Evolutionary conservation across 768 basidiomycete genomes (phyloP).

Genomic region (Agaricus subrufescens): DNA sequence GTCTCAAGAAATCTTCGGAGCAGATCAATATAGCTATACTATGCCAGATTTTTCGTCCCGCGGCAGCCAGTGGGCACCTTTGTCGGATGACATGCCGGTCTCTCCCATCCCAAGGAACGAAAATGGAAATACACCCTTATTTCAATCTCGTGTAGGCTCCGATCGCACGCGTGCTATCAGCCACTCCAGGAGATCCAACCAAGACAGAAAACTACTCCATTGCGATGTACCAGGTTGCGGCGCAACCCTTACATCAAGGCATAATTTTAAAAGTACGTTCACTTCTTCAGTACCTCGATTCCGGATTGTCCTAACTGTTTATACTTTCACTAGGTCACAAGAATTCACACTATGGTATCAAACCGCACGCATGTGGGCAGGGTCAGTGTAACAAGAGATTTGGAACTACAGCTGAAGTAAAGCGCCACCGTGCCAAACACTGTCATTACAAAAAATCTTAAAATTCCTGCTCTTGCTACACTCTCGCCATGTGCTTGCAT

Average conservation of each 20-base stretch:
- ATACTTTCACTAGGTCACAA: background rate
- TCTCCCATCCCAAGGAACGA: background rate
- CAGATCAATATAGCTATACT: background rate
- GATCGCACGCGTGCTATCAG: constrained; percentile 8
- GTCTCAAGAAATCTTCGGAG: background rate
- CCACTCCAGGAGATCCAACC: constrained; percentile 3
- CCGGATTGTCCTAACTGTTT: background rate
- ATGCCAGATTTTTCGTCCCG: background rate
- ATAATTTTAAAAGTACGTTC: constrained; percentile 6
- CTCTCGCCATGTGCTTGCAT: too few relatives aligned
- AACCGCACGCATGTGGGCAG: constrained; percentile 4
- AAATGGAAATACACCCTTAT: background rate
- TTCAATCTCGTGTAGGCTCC: constrained; percentile 2
- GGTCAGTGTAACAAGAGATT: background rate
- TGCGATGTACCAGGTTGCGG: constrained; percentile 2
- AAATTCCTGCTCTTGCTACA: background rate
- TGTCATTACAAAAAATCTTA: background rate
- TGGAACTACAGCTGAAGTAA: constrained; percentile 6
- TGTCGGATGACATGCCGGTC: background rate
- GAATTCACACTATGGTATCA: constrained; percentile 3
- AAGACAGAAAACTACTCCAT: background rate
- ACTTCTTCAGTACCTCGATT: background rate
- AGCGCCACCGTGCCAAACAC: constrained; percentile 6
- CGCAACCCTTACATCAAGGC: constrained; percentile 7
- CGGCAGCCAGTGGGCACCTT: background rate